phyloP scores from a whole-genome alignment of 2,329 filamentous ascomycete genomes.

The Xylaria sp. region DNA sequence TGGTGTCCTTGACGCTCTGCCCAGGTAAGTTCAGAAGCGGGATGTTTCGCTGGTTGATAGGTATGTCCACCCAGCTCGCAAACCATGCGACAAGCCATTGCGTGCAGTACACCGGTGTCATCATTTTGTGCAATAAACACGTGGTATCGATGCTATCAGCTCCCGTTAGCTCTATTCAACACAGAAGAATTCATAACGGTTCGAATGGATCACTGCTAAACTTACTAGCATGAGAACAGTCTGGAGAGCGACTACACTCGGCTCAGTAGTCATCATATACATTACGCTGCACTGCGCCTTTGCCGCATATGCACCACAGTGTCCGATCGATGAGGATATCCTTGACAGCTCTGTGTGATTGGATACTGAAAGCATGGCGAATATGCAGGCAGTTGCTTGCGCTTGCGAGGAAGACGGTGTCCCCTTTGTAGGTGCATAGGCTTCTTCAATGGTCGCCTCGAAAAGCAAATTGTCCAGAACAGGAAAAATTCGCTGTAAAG shows the following conservation, averaged over 20 bases:
- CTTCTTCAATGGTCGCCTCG: not conserved
- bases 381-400: not conserved
- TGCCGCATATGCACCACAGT: not conserved
- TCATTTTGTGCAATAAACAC: not conserved
- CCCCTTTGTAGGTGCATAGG: not conserved
- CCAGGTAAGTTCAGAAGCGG: not conserved
- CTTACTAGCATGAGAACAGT: not conserved
- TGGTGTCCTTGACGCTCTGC: not conserved
- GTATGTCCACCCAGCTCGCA: not conserved
- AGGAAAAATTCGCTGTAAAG: not conserved
- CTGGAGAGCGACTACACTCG: not conserved
- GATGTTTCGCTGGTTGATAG: not conserved
- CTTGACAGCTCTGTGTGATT: not conserved
- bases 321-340: not conserved
- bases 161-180: not conserved
- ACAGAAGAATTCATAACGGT: not conserved
- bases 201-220: not conserved
- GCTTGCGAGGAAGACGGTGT: not conserved
- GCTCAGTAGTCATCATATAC: not conserved
- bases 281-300: not conserved
- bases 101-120: not conserved
- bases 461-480: not conserved
- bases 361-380: not conserved
- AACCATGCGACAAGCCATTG: not conserved
- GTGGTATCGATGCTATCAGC: not conserved